Evolutionary conservation across 2,329 filamentous ascomycete species (phyloP).

Genomic region (Cladobotryum mycophilum): DNA sequence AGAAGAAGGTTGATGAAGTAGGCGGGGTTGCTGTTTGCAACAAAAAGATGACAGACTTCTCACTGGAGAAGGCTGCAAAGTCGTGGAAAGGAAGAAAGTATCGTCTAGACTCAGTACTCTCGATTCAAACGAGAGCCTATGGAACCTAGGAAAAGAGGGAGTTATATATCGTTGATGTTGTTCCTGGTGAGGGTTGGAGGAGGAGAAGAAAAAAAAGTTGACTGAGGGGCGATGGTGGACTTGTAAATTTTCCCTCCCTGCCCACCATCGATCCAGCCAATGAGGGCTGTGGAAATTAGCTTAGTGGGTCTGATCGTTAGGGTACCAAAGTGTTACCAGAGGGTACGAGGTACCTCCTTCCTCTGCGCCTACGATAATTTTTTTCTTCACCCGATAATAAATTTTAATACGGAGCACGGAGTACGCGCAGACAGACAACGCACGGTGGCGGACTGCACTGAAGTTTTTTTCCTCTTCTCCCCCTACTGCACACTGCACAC

Average conservation of each 20-base stretch:
- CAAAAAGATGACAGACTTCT: slow-evolving; percentile 34
- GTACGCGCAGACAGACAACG: not conserved
- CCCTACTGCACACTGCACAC: slow-evolving; percentile 3
- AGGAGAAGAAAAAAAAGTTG: slow-evolving; percentile 28
- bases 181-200: slow-evolving; percentile 24
- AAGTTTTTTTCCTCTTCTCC: slow-evolving; percentile 8
- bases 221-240: slow-evolving; percentile 32
- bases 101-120: slow-evolving; percentile 45
- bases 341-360: no score
- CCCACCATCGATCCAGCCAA: slow-evolving; percentile 14
- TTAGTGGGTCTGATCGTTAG: slow-evolving; percentile 17
- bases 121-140: slow-evolving; percentile 37
- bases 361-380: no score
- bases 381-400: no score
- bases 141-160: slow-evolving; percentile 34
- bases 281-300: slow-evolving; percentile 7
- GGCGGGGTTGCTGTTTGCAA: slow-evolving; percentile 32
- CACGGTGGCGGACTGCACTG: slow-evolving; percentile 7
- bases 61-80: slow-evolving; percentile 27
- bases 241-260: slow-evolving; percentile 28
- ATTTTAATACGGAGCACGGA: no score
- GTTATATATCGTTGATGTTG: slow-evolving; percentile 26
- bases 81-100: slow-evolving; percentile 19
- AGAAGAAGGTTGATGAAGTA: slow-evolving; percentile 41
- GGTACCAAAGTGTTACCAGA: slow-evolving; percentile 15